Percentiles rank a stretch among this genome's conserved stretches.
phyloP scores from a whole-genome alignment of 306 rosid species.

The Vigna mungo region DNA sequence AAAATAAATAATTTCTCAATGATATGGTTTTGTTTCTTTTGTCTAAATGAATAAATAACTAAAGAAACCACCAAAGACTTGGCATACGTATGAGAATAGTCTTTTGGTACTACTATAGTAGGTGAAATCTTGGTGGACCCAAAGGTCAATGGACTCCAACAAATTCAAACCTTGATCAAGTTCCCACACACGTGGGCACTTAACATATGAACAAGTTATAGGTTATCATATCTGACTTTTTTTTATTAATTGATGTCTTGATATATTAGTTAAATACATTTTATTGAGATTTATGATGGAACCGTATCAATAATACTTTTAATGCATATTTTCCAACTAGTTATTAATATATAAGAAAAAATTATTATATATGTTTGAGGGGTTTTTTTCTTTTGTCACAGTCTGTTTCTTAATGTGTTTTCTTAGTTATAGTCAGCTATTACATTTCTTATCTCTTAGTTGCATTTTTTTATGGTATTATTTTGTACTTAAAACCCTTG shows the following conservation, averaged over 20 bases:
- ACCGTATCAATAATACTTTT: not conserved
- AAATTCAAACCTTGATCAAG: slow-evolving; percentile 31
- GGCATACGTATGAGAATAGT: not conserved
- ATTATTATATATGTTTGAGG: too few relatives aligned
- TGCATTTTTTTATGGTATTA: too few relatives aligned
- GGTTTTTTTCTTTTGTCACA: too few relatives aligned
- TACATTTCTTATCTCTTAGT: too few relatives aligned
- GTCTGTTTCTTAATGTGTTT: too few relatives aligned
- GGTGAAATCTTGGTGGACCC: slow-evolving; percentile 49
- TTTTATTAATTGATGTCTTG: not conserved
- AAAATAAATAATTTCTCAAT: not conserved
- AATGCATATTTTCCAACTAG: not conserved
- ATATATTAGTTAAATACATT: not conserved
- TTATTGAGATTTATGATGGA: not conserved
- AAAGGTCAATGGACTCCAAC: slow-evolving; percentile 42
- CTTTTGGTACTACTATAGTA: slow-evolving; percentile 14
- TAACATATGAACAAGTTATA: slow-evolving; percentile 36
- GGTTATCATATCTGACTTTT: slow-evolving; percentile 17
- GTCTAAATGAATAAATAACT: not conserved
- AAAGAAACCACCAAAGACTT: not conserved
- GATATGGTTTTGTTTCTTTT: not conserved
- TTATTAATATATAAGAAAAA: not conserved
- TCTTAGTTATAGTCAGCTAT: too few relatives aligned
- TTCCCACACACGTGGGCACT: slow-evolving; percentile 60
- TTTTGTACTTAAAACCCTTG: too few relatives aligned